Conservation (phyloP, 2,329 filamentous ascomycete genomes). For the Diaporthe helianthi region DNA sequence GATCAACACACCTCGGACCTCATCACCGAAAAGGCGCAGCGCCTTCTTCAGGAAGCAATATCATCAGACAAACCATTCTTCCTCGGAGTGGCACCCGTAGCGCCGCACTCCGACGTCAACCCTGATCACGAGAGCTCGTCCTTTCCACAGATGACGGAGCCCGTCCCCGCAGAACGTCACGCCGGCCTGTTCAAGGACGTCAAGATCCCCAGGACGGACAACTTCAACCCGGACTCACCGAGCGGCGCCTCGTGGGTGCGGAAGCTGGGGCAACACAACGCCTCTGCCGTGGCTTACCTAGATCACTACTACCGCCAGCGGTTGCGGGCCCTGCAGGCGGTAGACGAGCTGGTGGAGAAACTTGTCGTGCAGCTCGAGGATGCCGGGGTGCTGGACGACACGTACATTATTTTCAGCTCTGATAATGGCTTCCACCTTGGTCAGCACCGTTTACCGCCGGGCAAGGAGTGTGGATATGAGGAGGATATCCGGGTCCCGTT, state of each 20-base stretch:
- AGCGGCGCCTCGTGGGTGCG: constrained; percentile 54
- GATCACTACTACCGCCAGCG: constrained; percentile 60
- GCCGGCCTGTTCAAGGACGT: constrained; percentile 64
- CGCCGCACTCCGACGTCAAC: constrained; percentile 60
- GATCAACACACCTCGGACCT: constrained; percentile 63
- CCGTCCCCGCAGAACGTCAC: constrained; percentile 65
- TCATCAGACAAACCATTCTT: constrained; percentile 62
- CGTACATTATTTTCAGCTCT: constrained; percentile 63
- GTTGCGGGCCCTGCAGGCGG: constrained; percentile 58
- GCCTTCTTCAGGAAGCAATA: constrained; percentile 61
- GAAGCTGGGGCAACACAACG: constrained; percentile 46
- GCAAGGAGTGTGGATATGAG: constrained; percentile 64
- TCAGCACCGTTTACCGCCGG: constrained; percentile 63
- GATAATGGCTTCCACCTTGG: constrained; percentile 68
- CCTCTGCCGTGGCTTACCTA: constrained; percentile 50
- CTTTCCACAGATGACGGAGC: constrained; percentile 48
- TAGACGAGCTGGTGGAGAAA: constrained; percentile 61
- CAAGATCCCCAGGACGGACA: constrained; percentile 66
- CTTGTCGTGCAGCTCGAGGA: constrained; percentile 52
- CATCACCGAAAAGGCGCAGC: constrained; percentile 57
- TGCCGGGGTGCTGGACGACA: constrained; percentile 67
- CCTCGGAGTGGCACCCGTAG: constrained; percentile 64
- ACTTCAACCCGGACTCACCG: constrained; percentile 68
- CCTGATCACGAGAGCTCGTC: constrained; percentile 56
- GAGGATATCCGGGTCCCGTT: constrained; percentile 68